These are phyloP conservation scores for Cardamine resedifolia DNA, from an alignment of 345 rosid genomes.

Conservation along the genomic window DNA sequence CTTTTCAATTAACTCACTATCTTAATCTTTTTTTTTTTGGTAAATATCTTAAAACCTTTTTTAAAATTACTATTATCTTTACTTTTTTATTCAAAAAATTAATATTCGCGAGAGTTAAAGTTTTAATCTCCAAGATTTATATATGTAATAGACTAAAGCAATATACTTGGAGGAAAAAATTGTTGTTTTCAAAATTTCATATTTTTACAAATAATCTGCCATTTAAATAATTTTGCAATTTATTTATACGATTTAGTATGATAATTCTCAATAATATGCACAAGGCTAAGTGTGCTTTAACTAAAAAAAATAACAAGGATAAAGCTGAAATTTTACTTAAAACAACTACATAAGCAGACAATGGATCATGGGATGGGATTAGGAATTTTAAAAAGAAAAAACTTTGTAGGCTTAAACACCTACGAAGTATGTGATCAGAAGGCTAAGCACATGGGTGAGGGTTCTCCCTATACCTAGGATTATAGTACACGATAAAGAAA, in stretches of 20 bases:
- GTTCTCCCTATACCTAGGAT: neutral
- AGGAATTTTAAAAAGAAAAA: neutral
- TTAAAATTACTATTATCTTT: too few relatives aligned
- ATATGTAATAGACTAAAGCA: neutral
- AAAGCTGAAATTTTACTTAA: neutral
- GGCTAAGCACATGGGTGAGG: constrained; percentile 32
- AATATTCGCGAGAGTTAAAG: neutral
- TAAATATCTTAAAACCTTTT: neutral
- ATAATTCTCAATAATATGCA: neutral
- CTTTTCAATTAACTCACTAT: neutral
- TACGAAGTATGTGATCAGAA: constrained; percentile 19
- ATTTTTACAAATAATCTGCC: neutral
- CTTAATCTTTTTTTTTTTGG: neutral
- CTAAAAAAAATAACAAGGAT: neutral
- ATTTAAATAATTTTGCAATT: neutral
- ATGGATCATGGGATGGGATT: constrained; percentile 1
- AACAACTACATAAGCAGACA: neutral
- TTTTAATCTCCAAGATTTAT: neutral
- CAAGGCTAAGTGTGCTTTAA: neutral
- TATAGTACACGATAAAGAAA: neutral
- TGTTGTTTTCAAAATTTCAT: too few relatives aligned
- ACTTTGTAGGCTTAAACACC: constrained; percentile 28
- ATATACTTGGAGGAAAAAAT: neutral
- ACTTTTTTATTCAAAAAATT: neutral
- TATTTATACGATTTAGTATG: neutral